Evolutionary conservation across 1,139 yeast genomes (phyloP).

Genomic region (Yamadazyma songkhlaensis): DNA sequence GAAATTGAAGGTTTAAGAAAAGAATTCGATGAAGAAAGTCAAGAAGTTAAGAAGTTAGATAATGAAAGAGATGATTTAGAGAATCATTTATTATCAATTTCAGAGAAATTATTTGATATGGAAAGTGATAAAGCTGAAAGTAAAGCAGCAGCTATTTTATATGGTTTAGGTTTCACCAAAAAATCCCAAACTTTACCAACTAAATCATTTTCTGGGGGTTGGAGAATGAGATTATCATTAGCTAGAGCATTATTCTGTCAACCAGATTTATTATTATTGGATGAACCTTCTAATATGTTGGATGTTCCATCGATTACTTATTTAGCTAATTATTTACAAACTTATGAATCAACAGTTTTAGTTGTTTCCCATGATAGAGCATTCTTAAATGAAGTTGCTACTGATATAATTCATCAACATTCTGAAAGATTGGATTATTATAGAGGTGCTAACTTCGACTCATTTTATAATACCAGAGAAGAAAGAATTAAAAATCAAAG

Average conservation of each 20-base stretch:
- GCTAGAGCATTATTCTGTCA: slow-evolving; percentile 97
- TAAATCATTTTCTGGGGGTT: slow-evolving; percentile 96
- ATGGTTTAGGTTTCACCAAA: slow-evolving; percentile 88
- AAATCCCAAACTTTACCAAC: slow-evolving; percentile 83
- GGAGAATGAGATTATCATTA: slow-evolving; percentile 99
- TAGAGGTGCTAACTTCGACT: slow-evolving; percentile 90
- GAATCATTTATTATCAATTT: slow-evolving; percentile 70
- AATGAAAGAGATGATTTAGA: slow-evolving; percentile 88
- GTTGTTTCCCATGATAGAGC: slow-evolving; percentile 98
- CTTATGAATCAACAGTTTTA: slow-evolving; percentile 87
- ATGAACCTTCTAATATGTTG: slow-evolving; percentile 99
- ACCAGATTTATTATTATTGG: slow-evolving; percentile 87
- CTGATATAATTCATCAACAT: slow-evolving; percentile 96
- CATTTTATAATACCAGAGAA: slow-evolving; percentile 89
- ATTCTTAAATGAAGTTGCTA: slow-evolving; percentile 94
- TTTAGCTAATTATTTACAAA: slow-evolving; percentile 82
- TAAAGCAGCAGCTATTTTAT: slow-evolving; percentile 92
- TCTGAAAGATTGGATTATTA: slow-evolving; percentile 95
- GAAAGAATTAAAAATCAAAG: slow-evolving; percentile 91
- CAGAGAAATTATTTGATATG: slow-evolving; percentile 82
- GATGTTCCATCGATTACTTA: slow-evolving; percentile 98
- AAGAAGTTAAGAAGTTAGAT: slow-evolving; percentile 77
- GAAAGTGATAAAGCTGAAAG: slow-evolving; percentile 98
- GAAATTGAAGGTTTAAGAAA: slow-evolving; percentile 69
- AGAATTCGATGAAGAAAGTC: slow-evolving; percentile 77